These are phyloP conservation scores for Tolypocladium inflatum DNA, from an alignment of 2,329 filamentous ascomycete species.

Conservation along the genomic window DNA sequence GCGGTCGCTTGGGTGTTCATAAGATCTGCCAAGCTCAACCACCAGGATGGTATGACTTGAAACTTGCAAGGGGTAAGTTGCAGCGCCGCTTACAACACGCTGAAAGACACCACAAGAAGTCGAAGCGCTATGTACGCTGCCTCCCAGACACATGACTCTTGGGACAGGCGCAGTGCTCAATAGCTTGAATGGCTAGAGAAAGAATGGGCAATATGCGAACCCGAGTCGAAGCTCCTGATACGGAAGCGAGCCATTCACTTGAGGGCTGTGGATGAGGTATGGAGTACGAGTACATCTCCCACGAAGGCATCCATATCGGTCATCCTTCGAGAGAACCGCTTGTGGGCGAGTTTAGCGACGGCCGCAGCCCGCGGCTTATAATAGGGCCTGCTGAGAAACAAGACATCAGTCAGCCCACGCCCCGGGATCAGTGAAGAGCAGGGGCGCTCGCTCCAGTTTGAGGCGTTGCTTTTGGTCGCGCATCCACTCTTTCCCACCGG, in stretches of 20 bases:
- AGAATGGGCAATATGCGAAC: neutral
- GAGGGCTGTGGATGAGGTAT: neutral
- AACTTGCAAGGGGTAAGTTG: neutral
- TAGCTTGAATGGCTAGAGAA: neutral
- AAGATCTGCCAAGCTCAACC: neutral
- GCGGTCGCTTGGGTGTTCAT: neutral
- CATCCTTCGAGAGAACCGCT: neutral
- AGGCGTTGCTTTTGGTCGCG: neutral
- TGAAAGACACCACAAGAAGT: neutral
- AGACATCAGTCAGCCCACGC: conserved; percentile 3
- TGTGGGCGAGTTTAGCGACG: conserved; percentile 6
- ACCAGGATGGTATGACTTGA: neutral
- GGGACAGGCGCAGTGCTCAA: neutral
- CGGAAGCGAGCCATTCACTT: neutral
- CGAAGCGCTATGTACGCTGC: neutral
- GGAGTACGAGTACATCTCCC: neutral
- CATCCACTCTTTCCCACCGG: neutral
- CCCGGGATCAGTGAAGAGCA: neutral
- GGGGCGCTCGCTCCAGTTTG: neutral
- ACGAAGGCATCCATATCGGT: neutral
- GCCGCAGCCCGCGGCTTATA: conserved; percentile 6
- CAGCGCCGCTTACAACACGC: neutral
- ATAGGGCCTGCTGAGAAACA: conserved; percentile 1
- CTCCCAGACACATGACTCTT: neutral
- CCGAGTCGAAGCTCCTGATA: neutral